Evolutionary conservation across 495 filamentous ascomycete species (phyloP), one percentile per base, ranked within the genome.

Genomic region (Elaphomyces granulatus): DNA sequence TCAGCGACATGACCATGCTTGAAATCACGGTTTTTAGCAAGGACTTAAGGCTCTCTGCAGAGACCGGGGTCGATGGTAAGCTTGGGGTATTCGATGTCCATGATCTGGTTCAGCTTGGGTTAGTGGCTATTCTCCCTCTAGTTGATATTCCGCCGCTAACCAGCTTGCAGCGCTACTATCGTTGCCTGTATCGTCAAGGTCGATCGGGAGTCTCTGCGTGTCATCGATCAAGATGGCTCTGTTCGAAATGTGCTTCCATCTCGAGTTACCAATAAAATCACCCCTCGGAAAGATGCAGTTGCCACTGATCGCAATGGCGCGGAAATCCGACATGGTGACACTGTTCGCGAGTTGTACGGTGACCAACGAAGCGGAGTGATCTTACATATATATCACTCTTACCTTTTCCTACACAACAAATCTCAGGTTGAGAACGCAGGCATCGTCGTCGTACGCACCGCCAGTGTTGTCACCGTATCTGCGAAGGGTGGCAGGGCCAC

Each of bases 11-110:
- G 49, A 87, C 71, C 38, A 86, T 87, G 61, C 76, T 79, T 38
- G 92, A 96, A 56, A 83, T 99, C 43, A 95, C 87, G 0, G 88
- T 99, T 2, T 99, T 99, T 64, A 94, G 87, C 60, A 94, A 93
- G 51, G 92, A 99, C 58, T 67, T 99, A 28, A 74, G 90, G 42
- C 81, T 93, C 55, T 90, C 92, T 31, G 81, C 79, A 34, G 90
- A 99, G 48, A 81, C 87, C 47, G 86, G 83, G 40, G 83, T 78
- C 32, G 74, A 82, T 44, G 78, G 77, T 8, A 75, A 79, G 34
- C 71, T 84, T 17, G 83, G 84, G 12, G 81, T 86, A 53, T 95
- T 80, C 56, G 83, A 88, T 43, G 75, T 99, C 21, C 81, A 87
- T 44, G 90, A 99, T 59, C 68, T 99, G 17, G 85, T 96, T 15